Base-by-base conservation (phyloP, 345 rosid species). In the Syzygium oleosum region DNA sequence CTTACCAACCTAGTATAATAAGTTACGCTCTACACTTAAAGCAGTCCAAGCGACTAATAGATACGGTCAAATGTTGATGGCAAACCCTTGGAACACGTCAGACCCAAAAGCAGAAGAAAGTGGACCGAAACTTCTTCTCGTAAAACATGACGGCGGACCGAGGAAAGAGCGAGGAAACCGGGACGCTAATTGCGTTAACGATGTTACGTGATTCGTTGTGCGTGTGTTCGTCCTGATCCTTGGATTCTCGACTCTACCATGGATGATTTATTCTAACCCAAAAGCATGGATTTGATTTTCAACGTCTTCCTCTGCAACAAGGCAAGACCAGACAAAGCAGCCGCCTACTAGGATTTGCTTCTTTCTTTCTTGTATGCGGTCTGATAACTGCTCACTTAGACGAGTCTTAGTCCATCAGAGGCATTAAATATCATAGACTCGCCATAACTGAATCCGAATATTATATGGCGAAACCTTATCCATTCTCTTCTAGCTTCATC, bases 221-320 rank as follows among this genome's bases (percentile, higher is more conserved):
- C 87, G 84, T 65, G 84, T 17, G 25, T n/a, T 51, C 43, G 34
- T 49, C 58, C 38, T 21, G 58, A 65, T 65, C 52, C 0, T 27
- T 10, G 73, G 59, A 51, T 86, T 51, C n/a, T 29, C 73, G 29
- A 52, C 53, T 29, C 31, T 51, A 9, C 49, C 11, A 34, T 49
- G 56, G 23, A 38, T 73, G 9, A 73, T 86, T 84, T 73, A 21
- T 31, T 17, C 21, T 43, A 31, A 16, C 65, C 77, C 85, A 38
- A 77, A 77, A 77, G 53, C 86, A 14, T 77, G 87, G 53, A n/a
- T 84, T 89, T 87, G 89, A 89, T 41, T 83, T 87, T 87, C 89
- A 53, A 83, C 84, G 12, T 52, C 43, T 53, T 61, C 29, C 53
- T 77, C 51, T 5, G 22, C 15, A 61, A 3, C n/a, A 0, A 13